Percentiles rank a stretch among this genome's conserved stretches.
Evolutionary conservation across 2,329 filamentous ascomycete genomes (phyloP).

Genomic region (Aspergillus sp.): DNA sequence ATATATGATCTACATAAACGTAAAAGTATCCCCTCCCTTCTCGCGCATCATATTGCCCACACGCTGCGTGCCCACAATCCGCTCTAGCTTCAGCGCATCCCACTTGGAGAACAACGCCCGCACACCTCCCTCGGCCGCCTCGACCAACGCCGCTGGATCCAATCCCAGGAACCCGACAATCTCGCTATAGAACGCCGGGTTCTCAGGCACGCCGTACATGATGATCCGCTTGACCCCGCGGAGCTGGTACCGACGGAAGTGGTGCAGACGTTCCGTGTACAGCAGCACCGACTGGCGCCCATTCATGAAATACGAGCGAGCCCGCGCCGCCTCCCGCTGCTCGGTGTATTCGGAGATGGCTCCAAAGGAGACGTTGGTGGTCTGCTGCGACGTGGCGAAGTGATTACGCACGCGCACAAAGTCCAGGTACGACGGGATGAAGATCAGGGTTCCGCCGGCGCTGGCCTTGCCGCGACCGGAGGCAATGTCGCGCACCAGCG

Average conservation of each 20-base stretch:
- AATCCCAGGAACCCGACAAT: slow-evolving; percentile 44
- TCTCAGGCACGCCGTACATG: slow-evolving; percentile 88
- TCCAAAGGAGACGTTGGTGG: slow-evolving; percentile 68
- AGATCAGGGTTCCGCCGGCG: slow-evolving; percentile 74
- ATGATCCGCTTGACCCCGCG: slow-evolving; percentile 80
- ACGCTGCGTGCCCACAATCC: slow-evolving; percentile 78
- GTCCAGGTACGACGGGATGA: slow-evolving; percentile 91
- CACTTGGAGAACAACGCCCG: slow-evolving; percentile 77
- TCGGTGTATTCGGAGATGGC: slow-evolving; percentile 87
- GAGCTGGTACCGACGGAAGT: slow-evolving; percentile 86
- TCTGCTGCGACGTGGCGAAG: slow-evolving; percentile 69
- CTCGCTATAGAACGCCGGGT: slow-evolving; percentile 59
- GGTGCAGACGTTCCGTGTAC: slow-evolving; percentile 94
- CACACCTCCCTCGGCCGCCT: slow-evolving; percentile 58
- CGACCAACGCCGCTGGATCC: slow-evolving; percentile 53
- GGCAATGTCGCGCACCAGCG: slow-evolving; percentile 63
- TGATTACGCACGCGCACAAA: slow-evolving; percentile 93
- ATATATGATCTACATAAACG: slow-evolving; percentile 69
- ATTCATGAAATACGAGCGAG: slow-evolving; percentile 81
- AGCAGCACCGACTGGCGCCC: slow-evolving; percentile 81
- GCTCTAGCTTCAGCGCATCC: slow-evolving; percentile 85
- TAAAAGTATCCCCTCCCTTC: slow-evolving; percentile 83
- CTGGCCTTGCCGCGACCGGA: slow-evolving; percentile 51
- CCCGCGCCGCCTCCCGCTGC: slow-evolving; percentile 74
- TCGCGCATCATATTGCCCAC: slow-evolving; percentile 82